These are phyloP conservation scores for Dendrocalamus sinicus DNA, from an alignment of 176 grass and related monocot genomes.

Conservation along the genomic window DNA sequence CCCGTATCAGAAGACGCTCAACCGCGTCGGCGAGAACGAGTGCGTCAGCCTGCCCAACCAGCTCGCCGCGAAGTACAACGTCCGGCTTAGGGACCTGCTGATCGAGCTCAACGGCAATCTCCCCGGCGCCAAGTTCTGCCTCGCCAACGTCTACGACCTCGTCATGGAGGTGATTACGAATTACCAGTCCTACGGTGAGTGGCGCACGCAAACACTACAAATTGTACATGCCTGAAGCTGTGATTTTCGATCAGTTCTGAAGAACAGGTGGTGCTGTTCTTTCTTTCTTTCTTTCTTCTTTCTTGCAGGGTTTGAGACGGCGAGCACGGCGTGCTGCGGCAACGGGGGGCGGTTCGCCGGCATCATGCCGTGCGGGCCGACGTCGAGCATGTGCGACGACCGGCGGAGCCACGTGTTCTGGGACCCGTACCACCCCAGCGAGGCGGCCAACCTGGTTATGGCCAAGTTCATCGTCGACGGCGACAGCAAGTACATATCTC, in stretches of 20 bases:
- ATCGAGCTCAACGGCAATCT: constrained; percentile 65
- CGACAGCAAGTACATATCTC: constrained; percentile 75
- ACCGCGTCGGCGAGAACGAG: constrained; percentile 50
- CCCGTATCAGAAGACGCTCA: constrained; percentile 94
- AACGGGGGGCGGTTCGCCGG: constrained; percentile 75
- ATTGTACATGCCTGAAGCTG: background rate
- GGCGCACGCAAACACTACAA: background rate
- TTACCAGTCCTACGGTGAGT: constrained; percentile 58
- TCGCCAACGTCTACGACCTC: constrained; percentile 92
- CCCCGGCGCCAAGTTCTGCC: constrained; percentile 68
- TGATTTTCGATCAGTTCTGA: background rate
- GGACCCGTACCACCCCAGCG: constrained; percentile 94
- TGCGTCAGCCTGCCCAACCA: constrained; percentile 88
- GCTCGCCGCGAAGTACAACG: constrained; percentile 75
- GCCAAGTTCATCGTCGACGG: constrained; percentile 89
- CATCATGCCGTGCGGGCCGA: constrained; percentile 77
- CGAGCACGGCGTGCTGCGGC: constrained; percentile 76
- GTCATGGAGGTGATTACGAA: constrained; percentile 77
- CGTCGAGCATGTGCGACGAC: constrained; percentile 66
- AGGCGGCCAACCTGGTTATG: constrained; percentile 72
- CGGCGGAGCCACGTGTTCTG: constrained; percentile 70
- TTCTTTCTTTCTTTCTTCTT: background rate
- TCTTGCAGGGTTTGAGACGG: constrained; percentile 64
- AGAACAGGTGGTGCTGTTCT: background rate
- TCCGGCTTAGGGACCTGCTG: constrained; percentile 56